Conservation (phyloP, 768 basidiomycete species). For the Phylloporus rhodoxanthus region DNA sequence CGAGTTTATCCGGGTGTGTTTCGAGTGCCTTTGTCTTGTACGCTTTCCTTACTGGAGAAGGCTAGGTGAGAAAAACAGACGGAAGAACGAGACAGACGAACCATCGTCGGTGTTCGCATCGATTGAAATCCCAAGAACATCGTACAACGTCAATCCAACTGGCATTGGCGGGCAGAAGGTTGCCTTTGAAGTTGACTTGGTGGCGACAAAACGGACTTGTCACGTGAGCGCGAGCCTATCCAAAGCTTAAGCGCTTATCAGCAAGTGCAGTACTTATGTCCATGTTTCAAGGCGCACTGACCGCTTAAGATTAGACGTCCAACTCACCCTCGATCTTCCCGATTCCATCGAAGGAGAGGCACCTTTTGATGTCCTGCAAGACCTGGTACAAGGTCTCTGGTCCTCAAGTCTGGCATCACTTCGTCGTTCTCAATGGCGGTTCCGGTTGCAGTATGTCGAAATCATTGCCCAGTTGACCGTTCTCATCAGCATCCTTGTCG, state of each 20-base stretch:
- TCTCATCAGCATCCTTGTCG: conserved; percentile 37
- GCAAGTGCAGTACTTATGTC: too few relatives aligned
- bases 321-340: conserved; percentile 10
- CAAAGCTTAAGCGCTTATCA: too few relatives aligned
- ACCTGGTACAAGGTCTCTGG: conserved; percentile 44
- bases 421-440: conserved; percentile 49
- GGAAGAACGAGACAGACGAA: conserved; percentile 21
- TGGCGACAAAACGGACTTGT: conserved; percentile 2
- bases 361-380: conserved; percentile 28
- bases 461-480: conserved; percentile 35
- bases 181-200: not conserved
- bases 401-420: conserved; percentile 25
- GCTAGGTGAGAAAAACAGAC: not conserved
- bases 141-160: conserved; percentile 33
- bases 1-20: conserved; percentile 71
- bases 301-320: too few relatives aligned
- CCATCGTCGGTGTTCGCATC: conserved; percentile 49
- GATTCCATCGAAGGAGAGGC: conserved; percentile 28
- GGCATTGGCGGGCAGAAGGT: conserved; percentile 18
- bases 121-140: conserved; percentile 41
- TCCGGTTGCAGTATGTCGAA: conserved; percentile 42
- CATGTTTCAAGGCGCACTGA: too few relatives aligned
- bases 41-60: conserved; percentile 47
- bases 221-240: conserved; percentile 3
- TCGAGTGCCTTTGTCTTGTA: conserved; percentile 63